These are phyloP conservation scores for Lipomyces lipofer DNA, from an alignment of 805 yeast genomes.

Conservation along the genomic window DNA sequence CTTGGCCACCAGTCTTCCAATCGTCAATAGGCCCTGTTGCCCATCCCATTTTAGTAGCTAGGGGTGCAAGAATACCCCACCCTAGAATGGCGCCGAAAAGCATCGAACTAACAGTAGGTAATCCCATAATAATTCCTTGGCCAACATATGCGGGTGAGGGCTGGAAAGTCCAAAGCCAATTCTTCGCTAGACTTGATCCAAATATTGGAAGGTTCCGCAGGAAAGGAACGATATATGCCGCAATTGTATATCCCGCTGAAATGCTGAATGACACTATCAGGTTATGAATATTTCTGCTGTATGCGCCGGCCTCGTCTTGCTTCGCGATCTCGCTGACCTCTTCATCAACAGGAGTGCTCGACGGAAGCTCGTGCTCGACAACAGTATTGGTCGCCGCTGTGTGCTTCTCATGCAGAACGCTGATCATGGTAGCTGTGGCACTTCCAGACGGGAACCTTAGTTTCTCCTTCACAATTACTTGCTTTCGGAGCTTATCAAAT, in stretches of 20 bases:
- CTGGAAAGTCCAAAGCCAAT: slow-evolving; percentile 82
- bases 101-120: slow-evolving; percentile 89
- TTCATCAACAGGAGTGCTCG: neutral
- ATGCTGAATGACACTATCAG: slow-evolving; percentile 60
- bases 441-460: slow-evolving; percentile 92
- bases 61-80: slow-evolving; percentile 89
- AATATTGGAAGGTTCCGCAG: slow-evolving; percentile 71
- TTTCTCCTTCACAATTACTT: slow-evolving; percentile 83
- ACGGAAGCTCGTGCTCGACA: slow-evolving; percentile 21
- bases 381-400: slow-evolving; percentile 11
- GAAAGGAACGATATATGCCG: slow-evolving; percentile 71
- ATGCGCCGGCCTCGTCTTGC: slow-evolving; percentile 30
- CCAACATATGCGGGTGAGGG: slow-evolving; percentile 98
- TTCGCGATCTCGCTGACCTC: slow-evolving; percentile 15
- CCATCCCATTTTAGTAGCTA: slow-evolving; percentile 72
- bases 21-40: slow-evolving; percentile 87
- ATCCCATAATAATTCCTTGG: slow-evolving; percentile 97
- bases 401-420: slow-evolving; percentile 74
- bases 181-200: slow-evolving; percentile 60
- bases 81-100: slow-evolving; percentile 84
- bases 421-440: slow-evolving; percentile 91
- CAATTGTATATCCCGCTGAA: slow-evolving; percentile 71
- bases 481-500: slow-evolving; percentile 57
- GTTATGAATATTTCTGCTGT: slow-evolving; percentile 57
- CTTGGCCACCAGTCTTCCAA: slow-evolving; percentile 93